phyloP scores from a whole-genome alignment of 1,284 basidiomycete genomes.

The Ceratobasidium sp. region DNA sequence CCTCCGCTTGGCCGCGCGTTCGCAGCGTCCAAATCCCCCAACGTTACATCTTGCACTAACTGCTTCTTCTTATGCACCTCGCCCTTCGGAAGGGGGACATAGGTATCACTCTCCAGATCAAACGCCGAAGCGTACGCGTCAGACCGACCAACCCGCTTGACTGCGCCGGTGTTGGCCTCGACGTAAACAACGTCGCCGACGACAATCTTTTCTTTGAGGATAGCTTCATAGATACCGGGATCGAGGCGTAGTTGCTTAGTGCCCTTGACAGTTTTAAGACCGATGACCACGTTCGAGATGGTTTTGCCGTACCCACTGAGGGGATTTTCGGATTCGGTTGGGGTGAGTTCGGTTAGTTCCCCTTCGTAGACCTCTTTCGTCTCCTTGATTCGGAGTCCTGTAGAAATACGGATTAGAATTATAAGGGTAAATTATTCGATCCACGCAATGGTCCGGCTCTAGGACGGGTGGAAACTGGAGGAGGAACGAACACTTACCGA shows the following conservation, averaged over 20 bases:
- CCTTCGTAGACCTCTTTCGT: slow-evolving; percentile 99
- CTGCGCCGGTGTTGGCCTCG: slow-evolving; percentile 93
- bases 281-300: slow-evolving; percentile 95
- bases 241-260: slow-evolving; percentile 97
- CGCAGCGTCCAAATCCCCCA: slow-evolving; percentile 96
- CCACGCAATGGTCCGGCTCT: too few species aligned
- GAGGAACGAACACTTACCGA: slow-evolving; percentile 72
- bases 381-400: slow-evolving; percentile 96
- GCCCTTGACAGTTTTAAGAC: slow-evolving; percentile 98
- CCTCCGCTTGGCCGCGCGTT: slow-evolving; percentile 95
- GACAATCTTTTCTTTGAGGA: slow-evolving; percentile 96
- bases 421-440: slow-evolving; percentile 14
- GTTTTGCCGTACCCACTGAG: slow-evolving; percentile 98
- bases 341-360: slow-evolving; percentile 97
- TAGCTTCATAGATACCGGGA: slow-evolving; percentile 96
- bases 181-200: slow-evolving; percentile 98
- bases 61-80: slow-evolving; percentile 99
- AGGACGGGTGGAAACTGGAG: too few species aligned
- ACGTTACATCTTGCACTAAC: slow-evolving; percentile 96
- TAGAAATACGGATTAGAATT: slow-evolving; percentile 31
- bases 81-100: slow-evolving; percentile 97
- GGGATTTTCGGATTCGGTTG: slow-evolving; percentile 95
- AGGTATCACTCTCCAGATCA: slow-evolving; percentile 98
- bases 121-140: slow-evolving; percentile 99
- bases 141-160: slow-evolving; percentile 97